Evolutionary conservation across 352 stramenopile species (phyloP).

Genomic region (Globisporangium cederbergense): DNA sequence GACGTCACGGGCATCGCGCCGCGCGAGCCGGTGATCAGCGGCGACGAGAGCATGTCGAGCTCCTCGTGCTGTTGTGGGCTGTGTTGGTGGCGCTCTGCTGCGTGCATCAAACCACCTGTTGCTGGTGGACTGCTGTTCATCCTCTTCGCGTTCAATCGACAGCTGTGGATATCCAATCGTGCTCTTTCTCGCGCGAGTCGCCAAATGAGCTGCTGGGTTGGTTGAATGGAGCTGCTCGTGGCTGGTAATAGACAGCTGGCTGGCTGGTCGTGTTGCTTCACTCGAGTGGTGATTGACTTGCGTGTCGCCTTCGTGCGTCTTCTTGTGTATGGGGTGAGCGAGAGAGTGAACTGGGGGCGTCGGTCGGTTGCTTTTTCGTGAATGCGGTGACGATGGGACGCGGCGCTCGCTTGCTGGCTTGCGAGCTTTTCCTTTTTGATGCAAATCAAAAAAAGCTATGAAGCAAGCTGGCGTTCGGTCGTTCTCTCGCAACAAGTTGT

Average conservation of each 20-base stretch:
- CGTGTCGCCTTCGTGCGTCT: background rate
- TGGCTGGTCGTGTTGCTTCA: conserved; percentile 2
- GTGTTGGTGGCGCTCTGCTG: background rate
- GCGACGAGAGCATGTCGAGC: conserved; percentile 26
- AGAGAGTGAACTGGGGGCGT: background rate
- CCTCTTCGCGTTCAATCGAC: conserved; percentile 2
- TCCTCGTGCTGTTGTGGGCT: background rate
- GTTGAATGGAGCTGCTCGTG: background rate
- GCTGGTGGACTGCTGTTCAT: conserved; percentile 4
- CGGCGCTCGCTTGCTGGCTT: background rate
- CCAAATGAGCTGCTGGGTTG: background rate
- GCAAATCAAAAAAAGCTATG: conserved; percentile 8
- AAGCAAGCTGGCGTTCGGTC: background rate
- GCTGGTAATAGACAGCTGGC: background rate
- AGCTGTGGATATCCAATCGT: conserved; percentile 3
- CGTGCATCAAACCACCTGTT: conserved; percentile 10
- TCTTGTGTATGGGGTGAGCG: background rate
- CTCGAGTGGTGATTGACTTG: background rate
- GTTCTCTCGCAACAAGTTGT: conserved; percentile 14
- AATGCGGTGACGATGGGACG: conserved; percentile 9
- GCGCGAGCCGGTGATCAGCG: conserved; percentile 34
- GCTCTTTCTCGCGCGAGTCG: conserved; percentile 1
- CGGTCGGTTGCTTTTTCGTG: conserved; percentile 1
- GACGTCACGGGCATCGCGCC: conserved; percentile 30
- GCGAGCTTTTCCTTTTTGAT: conserved; percentile 10